Base-by-base conservation (phyloP, 805 yeast species). In the Danielozyma ontarioensis region DNA sequence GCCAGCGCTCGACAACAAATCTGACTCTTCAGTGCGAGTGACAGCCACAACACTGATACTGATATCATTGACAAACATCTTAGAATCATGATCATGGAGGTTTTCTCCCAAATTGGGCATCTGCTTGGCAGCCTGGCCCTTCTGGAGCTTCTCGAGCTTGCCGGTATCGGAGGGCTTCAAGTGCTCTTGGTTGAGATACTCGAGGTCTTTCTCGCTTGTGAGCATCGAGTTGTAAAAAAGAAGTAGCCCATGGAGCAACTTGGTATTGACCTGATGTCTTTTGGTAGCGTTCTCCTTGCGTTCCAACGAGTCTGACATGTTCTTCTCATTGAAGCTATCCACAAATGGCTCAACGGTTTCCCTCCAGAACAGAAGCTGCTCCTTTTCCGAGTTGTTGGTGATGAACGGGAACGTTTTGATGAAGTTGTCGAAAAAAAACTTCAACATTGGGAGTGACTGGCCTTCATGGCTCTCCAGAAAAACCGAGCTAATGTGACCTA, bases 391-490 rank as follows among this genome's bases (percentile, higher is more conserved):
- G 31, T 65, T 59, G 32, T 61, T 62, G 13, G 78, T 57, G 21
- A 93, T 63, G 49, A 88, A 80, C 0, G 98, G 97, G 46, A 90
- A 82, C 1, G 81, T 74, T 33, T 69, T 64, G 3, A 89, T 56
- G 39, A 80, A 81, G 28, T 75, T 63, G 31, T 66, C 55, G 52
- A 89, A 78, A 40, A 86, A 72, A 57, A 72, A 85, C 41, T 81
- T 65, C 15, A 83, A 51, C 26, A 89, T 53, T 0, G 97, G 96
- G 45, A 83, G 77, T 16, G 69, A 64, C 3, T 59, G 55, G 25
- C 53, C 11, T 18, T 12, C 34, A 24, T 19, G 25, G 15, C 24
- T 24, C 11, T 28, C 17, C 4, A 15, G 11, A 40, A 90, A 90
- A 2, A 97, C 97, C 14, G 71, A 70, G 0, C 97, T 97, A 45